Base-by-base conservation (phyloP, 257 asterid species). In the Solanum etuberosum region DNA sequence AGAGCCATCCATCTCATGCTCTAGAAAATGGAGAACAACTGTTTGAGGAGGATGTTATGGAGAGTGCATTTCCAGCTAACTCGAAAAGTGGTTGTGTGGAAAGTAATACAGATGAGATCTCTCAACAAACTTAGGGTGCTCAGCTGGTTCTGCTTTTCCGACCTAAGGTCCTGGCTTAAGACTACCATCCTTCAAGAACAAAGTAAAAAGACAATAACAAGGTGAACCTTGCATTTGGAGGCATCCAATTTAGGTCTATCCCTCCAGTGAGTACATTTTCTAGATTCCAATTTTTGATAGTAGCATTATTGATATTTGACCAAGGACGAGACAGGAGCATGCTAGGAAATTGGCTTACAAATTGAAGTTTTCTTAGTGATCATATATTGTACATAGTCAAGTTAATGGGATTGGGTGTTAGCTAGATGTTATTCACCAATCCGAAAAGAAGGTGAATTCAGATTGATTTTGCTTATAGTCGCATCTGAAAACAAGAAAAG, bases 21-120 rank as follows among this genome's bases (percentile, higher is more conserved):
- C 88, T 90, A 84, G 96, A 91, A 87, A 93, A 88, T 25, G 90
- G 73, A 86, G 94, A 92, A 70, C 91, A 92, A 48, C 46, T 91
- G 61, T 92, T 92, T 89, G 90, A 93, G 77, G 96, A 92, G 20
- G 88, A 91, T 32, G 93, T 86, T 59, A 42, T 84, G 11, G 87
- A 89, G 38, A 76, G 35, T 43, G 32, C 63, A 46, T 54, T 38
- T 34, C 89, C 88, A 29, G 86, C 92, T 61, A 81, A 63, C 76
- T 5, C 65, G 9, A 89, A 86, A 15, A 87, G 88, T 88, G 89
- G 46, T 85, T 90, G 86, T 71, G 51, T 32, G 87, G 89, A 88
- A 80, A 88, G 72, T 34, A 67, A 85, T 70, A 46, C 87, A 46
- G 71, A 25, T 32, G 87, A 68, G 67, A 74, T 70, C 83, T 46